Conservation (phyloP, 2,329 filamentous ascomycete species). For the Trichoderma lentiforme region DNA sequence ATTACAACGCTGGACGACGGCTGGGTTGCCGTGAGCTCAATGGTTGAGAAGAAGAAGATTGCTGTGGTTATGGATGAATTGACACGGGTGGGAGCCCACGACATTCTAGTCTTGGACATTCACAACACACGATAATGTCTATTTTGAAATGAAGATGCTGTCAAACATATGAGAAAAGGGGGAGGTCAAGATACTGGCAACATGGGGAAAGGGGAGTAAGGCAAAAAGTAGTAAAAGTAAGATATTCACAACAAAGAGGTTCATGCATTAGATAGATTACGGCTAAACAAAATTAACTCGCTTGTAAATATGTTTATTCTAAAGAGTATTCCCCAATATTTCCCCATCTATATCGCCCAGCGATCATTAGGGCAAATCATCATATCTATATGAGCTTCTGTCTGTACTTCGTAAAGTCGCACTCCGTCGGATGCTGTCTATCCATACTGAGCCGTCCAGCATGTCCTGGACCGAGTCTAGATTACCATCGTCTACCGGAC, state of each 20-base stretch:
- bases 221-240: background rate
- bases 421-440: conserved; percentile 85
- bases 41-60: conserved; percentile 87
- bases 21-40: conserved; percentile 92
- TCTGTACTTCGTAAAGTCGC: conserved; percentile 62
- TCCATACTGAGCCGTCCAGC: conserved; percentile 87
- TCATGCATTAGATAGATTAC: conserved; percentile 6
- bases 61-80: conserved; percentile 85
- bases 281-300: background rate
- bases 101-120: conserved; percentile 82
- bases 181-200: background rate
- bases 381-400: conserved; percentile 33
- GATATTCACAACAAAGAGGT: background rate
- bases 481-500: conserved; percentile 61
- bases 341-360: background rate
- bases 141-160: background rate
- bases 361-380: conserved; percentile 24
- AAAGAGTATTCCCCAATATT: background rate
- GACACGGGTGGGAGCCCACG: conserved; percentile 70
- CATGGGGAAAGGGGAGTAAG: background rate
- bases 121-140: conserved; percentile 65
- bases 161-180: background rate
- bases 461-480: conserved; percentile 77
- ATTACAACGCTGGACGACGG: conserved; percentile 84
- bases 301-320: background rate